Conservation (phyloP, 163 green algal species). For the Prototheca wickerhamii region DNA sequence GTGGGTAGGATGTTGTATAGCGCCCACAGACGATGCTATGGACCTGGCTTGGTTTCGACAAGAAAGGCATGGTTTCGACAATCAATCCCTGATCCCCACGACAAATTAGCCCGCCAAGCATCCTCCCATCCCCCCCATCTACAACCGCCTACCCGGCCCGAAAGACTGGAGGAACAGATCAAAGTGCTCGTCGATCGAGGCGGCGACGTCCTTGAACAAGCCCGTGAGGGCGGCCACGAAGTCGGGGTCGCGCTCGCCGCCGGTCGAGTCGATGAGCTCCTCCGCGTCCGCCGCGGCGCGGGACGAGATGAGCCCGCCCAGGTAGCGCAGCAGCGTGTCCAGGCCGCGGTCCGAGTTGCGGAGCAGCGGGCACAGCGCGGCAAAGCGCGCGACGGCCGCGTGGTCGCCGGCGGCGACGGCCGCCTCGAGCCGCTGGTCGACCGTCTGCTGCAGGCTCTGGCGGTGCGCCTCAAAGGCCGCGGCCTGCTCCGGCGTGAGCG, state of each 20-base stretch:
- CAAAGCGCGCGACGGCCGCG: slow-evolving; percentile 62
- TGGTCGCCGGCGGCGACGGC: slow-evolving; percentile 59
- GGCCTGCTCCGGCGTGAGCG: not conserved
- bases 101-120: too few species aligned
- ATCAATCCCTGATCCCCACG: too few species aligned
- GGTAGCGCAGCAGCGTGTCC: slow-evolving; percentile 59
- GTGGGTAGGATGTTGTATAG: not conserved
- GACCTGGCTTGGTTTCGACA: not conserved
- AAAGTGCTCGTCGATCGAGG: slow-evolving; percentile 54
- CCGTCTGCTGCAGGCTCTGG: slow-evolving; percentile 51
- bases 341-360: slow-evolving; percentile 65
- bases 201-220: slow-evolving; percentile 72
- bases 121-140: not conserved
- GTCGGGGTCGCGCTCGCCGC: slow-evolving; percentile 23
- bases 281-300: slow-evolving; percentile 48
- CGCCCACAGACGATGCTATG: not conserved
- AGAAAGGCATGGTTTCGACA: too few species aligned
- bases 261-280: slow-evolving; percentile 31
- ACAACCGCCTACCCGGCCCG: slow-evolving; percentile 20
- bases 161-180: slow-evolving; percentile 27
- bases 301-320: slow-evolving; percentile 44
- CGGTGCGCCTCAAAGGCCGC: slow-evolving; percentile 45
- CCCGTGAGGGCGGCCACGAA: slow-evolving; percentile 66
- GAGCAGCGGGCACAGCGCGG: slow-evolving; percentile 69
- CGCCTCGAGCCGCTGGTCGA: slow-evolving; percentile 50